These are phyloP conservation scores for Ophiosphaerella narmari DNA, from an alignment of 2,329 filamentous ascomycete genomes.

Conservation along the genomic window DNA sequence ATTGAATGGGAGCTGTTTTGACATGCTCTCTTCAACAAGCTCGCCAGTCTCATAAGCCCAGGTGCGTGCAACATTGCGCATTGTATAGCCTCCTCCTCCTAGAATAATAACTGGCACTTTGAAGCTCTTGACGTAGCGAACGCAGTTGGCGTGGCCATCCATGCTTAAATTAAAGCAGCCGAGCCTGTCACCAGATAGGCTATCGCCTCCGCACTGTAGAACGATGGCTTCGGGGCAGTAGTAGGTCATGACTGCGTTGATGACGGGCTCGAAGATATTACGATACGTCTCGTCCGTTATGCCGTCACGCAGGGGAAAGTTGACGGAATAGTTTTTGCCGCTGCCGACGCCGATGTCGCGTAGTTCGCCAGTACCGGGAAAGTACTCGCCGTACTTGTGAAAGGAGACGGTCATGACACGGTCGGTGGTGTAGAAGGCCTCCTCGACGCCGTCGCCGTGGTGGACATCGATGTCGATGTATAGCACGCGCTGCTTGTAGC, in stretches of 20 bases:
- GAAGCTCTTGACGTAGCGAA: constrained; percentile 71
- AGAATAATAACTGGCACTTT: constrained; percentile 68
- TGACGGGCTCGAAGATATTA: constrained; percentile 70
- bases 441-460: constrained; percentile 79
- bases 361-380: constrained; percentile 71
- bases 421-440: constrained; percentile 73
- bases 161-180: constrained; percentile 74
- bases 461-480: constrained; percentile 97
- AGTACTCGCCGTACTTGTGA: constrained; percentile 75
- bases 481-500: constrained; percentile 80
- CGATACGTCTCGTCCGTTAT: constrained; percentile 72
- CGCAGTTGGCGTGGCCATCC: constrained; percentile 72
- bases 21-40: constrained; percentile 81
- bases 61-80: constrained; percentile 67
- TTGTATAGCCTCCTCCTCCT: constrained; percentile 71
- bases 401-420: constrained; percentile 74
- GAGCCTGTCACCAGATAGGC: constrained; percentile 67
- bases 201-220: constrained; percentile 71
- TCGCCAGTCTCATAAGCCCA: constrained; percentile 74
- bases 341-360: constrained; percentile 70
- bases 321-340: constrained; percentile 71
- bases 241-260: constrained; percentile 70
- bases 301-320: constrained; percentile 71
- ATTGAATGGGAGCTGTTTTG: constrained; percentile 85
- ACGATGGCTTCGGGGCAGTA: constrained; percentile 71